Conservation (phyloP, 768 basidiomycete genomes). For the Pholiota microspora region DNA sequence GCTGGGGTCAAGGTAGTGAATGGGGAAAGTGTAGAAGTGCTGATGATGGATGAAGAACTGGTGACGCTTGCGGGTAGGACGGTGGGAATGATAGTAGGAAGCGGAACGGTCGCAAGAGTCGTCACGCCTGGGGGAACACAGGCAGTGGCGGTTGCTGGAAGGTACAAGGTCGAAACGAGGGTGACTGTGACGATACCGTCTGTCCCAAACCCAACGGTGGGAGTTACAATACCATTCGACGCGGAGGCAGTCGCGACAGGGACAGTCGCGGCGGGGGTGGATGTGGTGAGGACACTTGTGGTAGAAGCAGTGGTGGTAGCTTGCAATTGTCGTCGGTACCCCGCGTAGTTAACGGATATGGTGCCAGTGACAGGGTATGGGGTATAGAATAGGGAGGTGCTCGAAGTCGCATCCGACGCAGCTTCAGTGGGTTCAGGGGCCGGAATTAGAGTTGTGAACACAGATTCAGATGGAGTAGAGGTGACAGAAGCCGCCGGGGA, state of each 20-base stretch:
- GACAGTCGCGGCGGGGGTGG: slow-evolving; percentile 10
- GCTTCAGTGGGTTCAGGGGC: slow-evolving; percentile 5
- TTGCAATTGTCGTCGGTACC: neutral
- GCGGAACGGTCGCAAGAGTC: slow-evolving; percentile 9
- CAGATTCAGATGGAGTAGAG: neutral
- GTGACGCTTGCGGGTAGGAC: slow-evolving; percentile 8
- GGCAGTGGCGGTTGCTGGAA: slow-evolving; percentile 24
- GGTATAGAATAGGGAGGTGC: slow-evolving; percentile 5
- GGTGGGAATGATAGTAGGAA: neutral
- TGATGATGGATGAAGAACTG: slow-evolving; percentile 3
- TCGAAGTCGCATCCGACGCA: slow-evolving; percentile 11
- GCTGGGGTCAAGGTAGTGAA: slow-evolving; percentile 1
- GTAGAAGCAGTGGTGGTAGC: neutral
- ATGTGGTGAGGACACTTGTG: neutral
- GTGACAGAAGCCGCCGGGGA: slow-evolving; percentile 1
- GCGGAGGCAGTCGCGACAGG: slow-evolving; percentile 10
- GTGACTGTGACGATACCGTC: slow-evolving; percentile 36
- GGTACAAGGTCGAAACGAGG: slow-evolving; percentile 25
- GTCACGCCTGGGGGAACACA: slow-evolving; percentile 14
- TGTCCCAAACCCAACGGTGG: slow-evolving; percentile 28
- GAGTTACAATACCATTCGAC: slow-evolving; percentile 16
- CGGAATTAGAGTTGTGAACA: slow-evolving; percentile 2
- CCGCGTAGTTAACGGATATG: slow-evolving; percentile 1
- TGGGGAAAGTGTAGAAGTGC: slow-evolving; percentile 4
- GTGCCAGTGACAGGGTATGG: slow-evolving; percentile 11